These are phyloP conservation scores for Ganoderma lucidum DNA, from an alignment of 1,284 basidiomycete species.

Conservation along the genomic window DNA sequence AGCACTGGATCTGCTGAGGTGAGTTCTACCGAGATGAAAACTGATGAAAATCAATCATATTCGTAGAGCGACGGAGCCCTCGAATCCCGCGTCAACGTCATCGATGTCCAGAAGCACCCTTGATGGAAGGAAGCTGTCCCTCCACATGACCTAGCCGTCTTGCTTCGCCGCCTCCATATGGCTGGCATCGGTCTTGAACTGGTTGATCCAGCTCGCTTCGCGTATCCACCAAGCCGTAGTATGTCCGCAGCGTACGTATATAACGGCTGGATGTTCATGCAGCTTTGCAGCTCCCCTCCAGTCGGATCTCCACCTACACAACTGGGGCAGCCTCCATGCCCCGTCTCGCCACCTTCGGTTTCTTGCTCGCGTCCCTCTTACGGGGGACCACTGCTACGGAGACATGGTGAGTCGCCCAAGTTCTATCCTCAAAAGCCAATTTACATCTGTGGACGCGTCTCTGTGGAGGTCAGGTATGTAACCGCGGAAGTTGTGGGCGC, in stretches of 20 bases:
- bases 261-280: background rate
- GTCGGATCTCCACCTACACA: background rate
- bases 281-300: background rate
- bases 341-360: constrained; percentile 10
- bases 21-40: too few species aligned
- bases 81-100: background rate
- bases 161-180: constrained; percentile 6
- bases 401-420: constrained; percentile 22
- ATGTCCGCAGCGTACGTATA: background rate
- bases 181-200: background rate
- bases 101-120: background rate
- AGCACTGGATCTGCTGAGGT: too few species aligned
- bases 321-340: constrained; percentile 6
- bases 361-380: constrained; percentile 12
- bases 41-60: too few species aligned
- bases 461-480: too few species aligned
- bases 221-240: background rate
- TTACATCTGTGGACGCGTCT: too few species aligned
- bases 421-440: too few species aligned
- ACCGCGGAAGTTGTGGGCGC: too few species aligned
- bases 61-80: background rate
- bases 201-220: background rate
- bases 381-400: constrained; percentile 10
- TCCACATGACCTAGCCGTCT: constrained; percentile 1
- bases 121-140: background rate